Conservation (phyloP, 2,329 filamentous ascomycete genomes). For the Incumbomyces lentus region DNA sequence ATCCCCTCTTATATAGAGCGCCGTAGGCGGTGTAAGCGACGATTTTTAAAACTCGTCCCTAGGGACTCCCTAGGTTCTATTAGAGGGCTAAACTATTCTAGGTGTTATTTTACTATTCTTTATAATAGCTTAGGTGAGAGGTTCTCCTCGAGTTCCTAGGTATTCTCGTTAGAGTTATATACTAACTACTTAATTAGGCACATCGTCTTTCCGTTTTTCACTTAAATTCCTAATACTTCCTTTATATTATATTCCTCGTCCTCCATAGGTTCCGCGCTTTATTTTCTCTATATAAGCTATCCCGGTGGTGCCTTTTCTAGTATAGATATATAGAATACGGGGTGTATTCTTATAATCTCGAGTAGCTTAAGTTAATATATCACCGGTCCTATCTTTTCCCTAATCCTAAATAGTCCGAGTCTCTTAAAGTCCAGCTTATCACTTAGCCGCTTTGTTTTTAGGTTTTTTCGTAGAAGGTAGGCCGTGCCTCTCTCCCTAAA, state of each 20-base stretch:
- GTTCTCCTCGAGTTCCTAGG: conserved; percentile 6
- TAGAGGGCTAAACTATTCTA: too few species aligned
- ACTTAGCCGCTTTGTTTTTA: conserved; percentile 11
- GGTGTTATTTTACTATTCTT: too few species aligned
- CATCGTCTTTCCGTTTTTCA: background rate
- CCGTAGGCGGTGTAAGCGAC: background rate
- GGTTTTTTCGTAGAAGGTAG: conserved; percentile 10
- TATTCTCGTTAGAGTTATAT: conserved; percentile 6
- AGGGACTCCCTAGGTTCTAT: background rate
- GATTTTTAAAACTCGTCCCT: background rate
- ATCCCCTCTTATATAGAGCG: too few species aligned
- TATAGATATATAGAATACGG: conserved; percentile 9
- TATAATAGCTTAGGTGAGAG: background rate
- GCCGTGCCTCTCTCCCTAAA: conserved; percentile 5
- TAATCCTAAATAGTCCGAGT: conserved; percentile 9
- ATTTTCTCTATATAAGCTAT: background rate
- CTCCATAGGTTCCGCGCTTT: background rate
- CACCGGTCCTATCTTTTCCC: conserved; percentile 6
- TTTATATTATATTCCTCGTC: conserved; percentile 4
- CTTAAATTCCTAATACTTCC: conserved; percentile 1
- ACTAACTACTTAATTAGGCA: conserved; percentile 12
- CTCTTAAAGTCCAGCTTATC: conserved; percentile 9
- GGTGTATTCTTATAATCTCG: conserved; percentile 7
- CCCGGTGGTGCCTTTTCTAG: conserved; percentile 1
- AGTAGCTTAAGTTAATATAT: conserved; percentile 7